Base-by-base conservation (phyloP, 495 filamentous ascomycete species). In the Hapsidospora chrysogenum region DNA sequence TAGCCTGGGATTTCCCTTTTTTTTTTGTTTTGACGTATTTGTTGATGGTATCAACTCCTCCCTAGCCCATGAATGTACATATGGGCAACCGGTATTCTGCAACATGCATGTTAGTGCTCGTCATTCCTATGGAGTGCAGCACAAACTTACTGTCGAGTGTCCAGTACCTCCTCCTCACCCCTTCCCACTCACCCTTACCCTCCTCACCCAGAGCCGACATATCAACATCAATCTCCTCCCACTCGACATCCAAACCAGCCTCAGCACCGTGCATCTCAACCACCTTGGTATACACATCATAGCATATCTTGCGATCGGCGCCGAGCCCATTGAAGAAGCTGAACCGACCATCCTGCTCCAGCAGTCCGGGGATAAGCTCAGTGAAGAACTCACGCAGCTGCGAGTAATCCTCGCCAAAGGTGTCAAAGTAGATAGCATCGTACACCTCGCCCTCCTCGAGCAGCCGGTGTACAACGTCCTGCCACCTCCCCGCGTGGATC, bases 401-500 rank as follows among this genome's bases (percentile, higher is more conserved):
- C 4, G 57, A 61, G 57, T 97, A 97, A 30, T 81, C 76, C 57
- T 96, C 92, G 6, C 86, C 89, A 45, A 95, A 97, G 0, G 89
- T 97, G 50, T 96, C 92, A 46, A 94, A 96, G 60, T 95, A 97
- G 37, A 97, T 86, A 22, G 79, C 85, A 52, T 97, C 84, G 50
- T 87, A 92, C 17, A 72, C 57, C 29, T 76, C 63, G 5, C 76
- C 76, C 31, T 74, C 54, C n/a, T 71, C 66, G 0, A 89, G 55
- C 6, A 97, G 63, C 19, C 57, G 54, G 0, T 78, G 79, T 6
- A 92, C 53, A 0, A 92, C 61, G 42, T 92, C 78, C 54, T 92
- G 85, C 85, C 85, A 95, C 40, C 64, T 66, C 6, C 85, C 85
- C 1, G 40, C 45, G 41, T 61, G 53, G 14, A 70, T 46, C 22